Evolutionary conservation across 192 early-diverging fungal genomes (phyloP).

Genomic region (Funneliformis geosporum): DNA sequence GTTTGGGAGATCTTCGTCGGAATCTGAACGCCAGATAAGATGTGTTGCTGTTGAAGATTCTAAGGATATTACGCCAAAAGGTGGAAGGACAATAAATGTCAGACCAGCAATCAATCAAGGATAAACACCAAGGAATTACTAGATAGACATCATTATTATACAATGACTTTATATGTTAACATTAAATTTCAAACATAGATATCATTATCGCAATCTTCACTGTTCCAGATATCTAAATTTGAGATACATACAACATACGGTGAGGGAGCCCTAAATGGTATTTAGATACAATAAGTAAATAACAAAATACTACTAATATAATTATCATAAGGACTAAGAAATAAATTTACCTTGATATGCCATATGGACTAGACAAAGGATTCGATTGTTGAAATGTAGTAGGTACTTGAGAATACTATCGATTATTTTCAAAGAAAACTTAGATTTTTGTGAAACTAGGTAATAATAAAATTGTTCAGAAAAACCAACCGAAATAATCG

Average conservation of each 20-base stretch:
- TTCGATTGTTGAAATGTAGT: constrained; percentile 14
- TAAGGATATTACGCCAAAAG: neutral
- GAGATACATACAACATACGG: constrained; percentile 6
- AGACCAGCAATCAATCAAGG: neutral
- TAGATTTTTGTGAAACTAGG: no score
- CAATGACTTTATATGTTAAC: neutral
- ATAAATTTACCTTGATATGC: neutral
- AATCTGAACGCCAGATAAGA: neutral
- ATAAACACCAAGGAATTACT: neutral
- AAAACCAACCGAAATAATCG: constrained; percentile 60
- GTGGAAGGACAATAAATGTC: neutral
- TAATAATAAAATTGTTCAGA: neutral
- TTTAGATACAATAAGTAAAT: neutral
- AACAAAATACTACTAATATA: neutral
- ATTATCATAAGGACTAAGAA: no score
- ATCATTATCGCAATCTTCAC: neutral
- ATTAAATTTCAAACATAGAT: neutral
- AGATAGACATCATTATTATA: neutral
- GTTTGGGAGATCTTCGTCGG: constrained; percentile 3
- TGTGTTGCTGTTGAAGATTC: neutral
- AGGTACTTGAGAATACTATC: constrained; percentile 16
- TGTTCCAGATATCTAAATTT: neutral
- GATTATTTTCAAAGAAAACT: neutral
- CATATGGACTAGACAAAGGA: constrained; percentile 9
- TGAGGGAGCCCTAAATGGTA: neutral